Percentiles rank a stretch among this genome's conserved stretches.
Conservation (phyloP, 176 grass and related monocot species). For the Puya raimondii region DNA sequence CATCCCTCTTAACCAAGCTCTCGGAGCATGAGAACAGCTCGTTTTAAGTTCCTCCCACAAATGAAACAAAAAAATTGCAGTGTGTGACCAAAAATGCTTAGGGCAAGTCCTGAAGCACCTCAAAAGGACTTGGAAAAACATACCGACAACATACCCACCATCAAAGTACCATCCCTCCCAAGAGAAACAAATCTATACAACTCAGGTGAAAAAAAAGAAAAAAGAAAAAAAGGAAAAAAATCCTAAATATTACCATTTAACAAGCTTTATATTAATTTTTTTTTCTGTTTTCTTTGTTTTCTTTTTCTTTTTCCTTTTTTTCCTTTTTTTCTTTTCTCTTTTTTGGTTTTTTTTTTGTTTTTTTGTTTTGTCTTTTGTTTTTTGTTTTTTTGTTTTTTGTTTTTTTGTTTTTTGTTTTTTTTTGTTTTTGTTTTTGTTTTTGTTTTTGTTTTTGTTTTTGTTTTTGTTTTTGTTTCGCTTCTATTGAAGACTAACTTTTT, state of each 20-base stretch:
- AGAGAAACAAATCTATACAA: conserved; percentile 9
- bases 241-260: not conserved
- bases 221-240: not conserved
- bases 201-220: not conserved
- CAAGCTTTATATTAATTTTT: not conserved
- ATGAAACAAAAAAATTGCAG: not conserved
- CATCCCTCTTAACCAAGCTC: not conserved
- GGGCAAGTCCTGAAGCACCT: not conserved
- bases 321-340: not conserved
- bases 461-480: not conserved
- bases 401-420: not conserved
- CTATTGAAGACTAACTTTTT: not conserved
- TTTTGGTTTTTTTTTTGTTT: not conserved
- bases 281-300: not conserved
- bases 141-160: not conserved
- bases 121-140: not conserved
- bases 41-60: not conserved
- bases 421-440: not conserved
- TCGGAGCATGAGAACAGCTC: not conserved
- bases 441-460: not conserved
- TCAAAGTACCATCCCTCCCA: not conserved
- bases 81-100: not conserved
- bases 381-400: not conserved
- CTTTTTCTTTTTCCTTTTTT: not conserved
- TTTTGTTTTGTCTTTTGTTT: not conserved